phyloP scores from a whole-genome alignment of 1,139 yeast species.

The Hyphopichia buzzinii region DNA sequence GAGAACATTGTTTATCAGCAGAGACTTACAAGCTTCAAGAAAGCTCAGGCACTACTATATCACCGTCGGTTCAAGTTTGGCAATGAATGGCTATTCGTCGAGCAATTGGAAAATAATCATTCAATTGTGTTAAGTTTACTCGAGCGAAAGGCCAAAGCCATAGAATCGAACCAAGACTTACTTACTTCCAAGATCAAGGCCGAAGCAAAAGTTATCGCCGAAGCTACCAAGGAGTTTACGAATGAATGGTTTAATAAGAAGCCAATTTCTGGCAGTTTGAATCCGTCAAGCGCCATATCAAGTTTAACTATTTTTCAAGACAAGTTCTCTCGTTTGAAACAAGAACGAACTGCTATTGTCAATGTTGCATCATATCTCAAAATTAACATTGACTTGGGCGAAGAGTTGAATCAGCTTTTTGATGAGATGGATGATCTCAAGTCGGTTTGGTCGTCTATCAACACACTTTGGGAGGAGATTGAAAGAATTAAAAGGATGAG shows the following conservation, averaged over 20 bases:
- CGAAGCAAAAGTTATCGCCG: conserved; percentile 40
- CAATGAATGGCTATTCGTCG: conserved; percentile 57
- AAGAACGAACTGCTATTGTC: conserved; percentile 23
- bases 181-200: conserved; percentile 41
- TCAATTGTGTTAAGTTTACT: conserved; percentile 45
- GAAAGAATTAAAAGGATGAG: conserved; percentile 38
- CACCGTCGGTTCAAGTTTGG: conserved; percentile 51
- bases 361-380: conserved; percentile 44
- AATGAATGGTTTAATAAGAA: conserved; percentile 34
- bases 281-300: conserved; percentile 52
- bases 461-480: conserved; percentile 52
- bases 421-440: conserved; percentile 60
- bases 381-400: conserved; percentile 29
- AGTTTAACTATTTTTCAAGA: conserved; percentile 44
- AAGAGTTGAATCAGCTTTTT: conserved; percentile 27
- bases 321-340: conserved; percentile 17
- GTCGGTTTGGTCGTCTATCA: conserved; percentile 66
- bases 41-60: conserved; percentile 46
- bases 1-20: conserved; percentile 27
- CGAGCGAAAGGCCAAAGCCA: conserved; percentile 29
- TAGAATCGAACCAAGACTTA: conserved; percentile 44
- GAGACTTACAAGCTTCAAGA: conserved; percentile 20
- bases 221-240: conserved; percentile 21
- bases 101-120: conserved; percentile 58
- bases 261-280: conserved; percentile 35